Base-by-base conservation (phyloP, 805 yeast species). In the Teunomyces cretensis region DNA sequence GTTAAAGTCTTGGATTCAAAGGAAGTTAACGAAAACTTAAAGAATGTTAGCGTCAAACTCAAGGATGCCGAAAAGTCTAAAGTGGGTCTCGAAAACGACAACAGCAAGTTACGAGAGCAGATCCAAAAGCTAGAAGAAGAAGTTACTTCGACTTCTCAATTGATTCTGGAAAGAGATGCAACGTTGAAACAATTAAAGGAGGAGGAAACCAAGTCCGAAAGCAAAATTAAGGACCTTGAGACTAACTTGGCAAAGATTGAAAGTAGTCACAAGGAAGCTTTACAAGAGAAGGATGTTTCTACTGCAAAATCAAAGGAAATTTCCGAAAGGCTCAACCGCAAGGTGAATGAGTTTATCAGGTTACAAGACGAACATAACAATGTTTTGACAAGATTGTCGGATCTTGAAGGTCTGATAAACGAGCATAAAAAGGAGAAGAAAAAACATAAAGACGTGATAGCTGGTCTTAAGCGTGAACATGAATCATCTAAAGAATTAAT, bases 1-100 rank as follows among this genome's bases (percentile, higher is more conserved):
- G 76, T 80, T 16, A 83, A 81, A 45, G 77, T 81, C 4, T 65
- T 78, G 33, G 84, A 81, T 56, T 72, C 81, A 3, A 79, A 79
- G 46, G 79, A 76, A 44, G 68, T 83, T 47, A 76, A 78, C 45
- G 81, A 79, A 17, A 79, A 84, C 46, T 65, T 88, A 17, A 74
- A 75, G 37, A 55, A 65, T 1, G 64, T 85, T 32, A 84, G 80
- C 44, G 55, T 51, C 17, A 70, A 72, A 44, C 51, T 72, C 38
- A 66, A 72, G 39, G 74, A 67, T 16, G 56, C 67, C 1, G 73
- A 70, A 48, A 61, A 58, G 26, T 46, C 52, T 4, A 67, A 66
- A 44, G 47, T 49, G 6, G 52, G 57, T 5, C 58, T 70, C 32
- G 69, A 68, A 36, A 36, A 44, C 6, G 74, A 70, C 45, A 70